These are phyloP conservation scores for Wallemia ichthyophaga DNA, from an alignment of 1,284 basidiomycete species.

Conservation along the genomic window DNA sequence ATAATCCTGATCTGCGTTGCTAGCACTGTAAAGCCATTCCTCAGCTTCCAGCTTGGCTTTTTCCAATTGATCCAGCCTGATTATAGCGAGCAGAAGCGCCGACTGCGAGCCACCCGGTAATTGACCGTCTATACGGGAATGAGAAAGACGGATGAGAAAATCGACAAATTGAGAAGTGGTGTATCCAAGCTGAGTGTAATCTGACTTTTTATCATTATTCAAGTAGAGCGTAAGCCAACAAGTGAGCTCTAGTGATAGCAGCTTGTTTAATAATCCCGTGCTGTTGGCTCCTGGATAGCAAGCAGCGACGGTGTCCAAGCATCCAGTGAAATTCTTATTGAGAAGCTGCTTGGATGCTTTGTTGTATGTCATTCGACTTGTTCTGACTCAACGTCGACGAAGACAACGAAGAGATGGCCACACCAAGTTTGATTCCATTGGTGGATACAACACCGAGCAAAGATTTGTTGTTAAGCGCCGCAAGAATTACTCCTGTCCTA, in stretches of 20 bases:
- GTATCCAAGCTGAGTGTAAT: background rate
- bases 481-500: constrained; percentile 44
- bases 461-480: constrained; percentile 26
- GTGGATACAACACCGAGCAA: background rate
- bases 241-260: background rate
- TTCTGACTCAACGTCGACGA: background rate
- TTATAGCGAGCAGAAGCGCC: background rate
- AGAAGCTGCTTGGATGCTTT: background rate
- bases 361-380: background rate
- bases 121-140: background rate
- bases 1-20: background rate
- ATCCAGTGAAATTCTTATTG: background rate
- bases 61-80: background rate
- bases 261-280: background rate
- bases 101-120: background rate
- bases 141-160: background rate
- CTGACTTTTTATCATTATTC: background rate
- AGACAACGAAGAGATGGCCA: background rate
- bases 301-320: background rate
- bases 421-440: background rate
- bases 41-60: background rate
- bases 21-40: background rate
- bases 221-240: background rate
- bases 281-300: background rate
- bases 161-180: background rate